phyloP scores from a whole-genome alignment of 495 filamentous ascomycete species.

The Penicillium turbatum region DNA sequence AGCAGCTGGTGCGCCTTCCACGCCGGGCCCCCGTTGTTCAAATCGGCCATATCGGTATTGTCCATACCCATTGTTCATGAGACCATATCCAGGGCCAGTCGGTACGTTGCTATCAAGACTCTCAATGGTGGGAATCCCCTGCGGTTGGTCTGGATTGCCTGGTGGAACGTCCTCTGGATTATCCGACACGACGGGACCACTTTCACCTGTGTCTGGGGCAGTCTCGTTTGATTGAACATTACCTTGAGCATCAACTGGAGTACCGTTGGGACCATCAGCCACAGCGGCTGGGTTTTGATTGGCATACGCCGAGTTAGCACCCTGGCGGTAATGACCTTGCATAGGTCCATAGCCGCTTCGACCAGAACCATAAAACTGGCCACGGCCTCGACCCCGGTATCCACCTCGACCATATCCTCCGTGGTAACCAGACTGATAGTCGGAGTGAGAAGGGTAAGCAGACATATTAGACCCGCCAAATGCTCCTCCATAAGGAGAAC shows the following conservation, averaged over 20 bases:
- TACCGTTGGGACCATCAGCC: neutral
- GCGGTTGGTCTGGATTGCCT: conserved; percentile 31
- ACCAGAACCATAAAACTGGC: conserved; percentile 48
- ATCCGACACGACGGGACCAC: conserved; percentile 9
- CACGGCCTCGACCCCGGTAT: conserved; percentile 65
- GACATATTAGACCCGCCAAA: conserved; percentile 68
- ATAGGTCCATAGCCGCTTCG: conserved; percentile 48
- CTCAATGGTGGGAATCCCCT: conserved; percentile 46
- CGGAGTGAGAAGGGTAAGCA: conserved; percentile 52
- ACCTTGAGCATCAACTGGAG: conserved; percentile 1
- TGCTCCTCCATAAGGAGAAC: conserved; percentile 79
- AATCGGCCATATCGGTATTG: conserved; percentile 34
- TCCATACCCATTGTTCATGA: conserved; percentile 19
- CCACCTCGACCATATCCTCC: conserved; percentile 52
- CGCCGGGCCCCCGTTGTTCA: conserved; percentile 52
- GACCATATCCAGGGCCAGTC: conserved; percentile 9
- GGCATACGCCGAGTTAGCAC: conserved; percentile 36
- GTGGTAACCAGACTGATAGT: conserved; percentile 62
- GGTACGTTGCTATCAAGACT: conserved; percentile 33
- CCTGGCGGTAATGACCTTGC: conserved; percentile 31
- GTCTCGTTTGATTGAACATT: conserved; percentile 2
- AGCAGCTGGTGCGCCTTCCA: conserved; percentile 79
- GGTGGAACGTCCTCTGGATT: conserved; percentile 13
- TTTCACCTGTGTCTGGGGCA: conserved; percentile 12
- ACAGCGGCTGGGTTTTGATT: conserved; percentile 27